phyloP scores from a whole-genome alignment of 768 basidiomycete genomes.

The Floccularia luteovirens region DNA sequence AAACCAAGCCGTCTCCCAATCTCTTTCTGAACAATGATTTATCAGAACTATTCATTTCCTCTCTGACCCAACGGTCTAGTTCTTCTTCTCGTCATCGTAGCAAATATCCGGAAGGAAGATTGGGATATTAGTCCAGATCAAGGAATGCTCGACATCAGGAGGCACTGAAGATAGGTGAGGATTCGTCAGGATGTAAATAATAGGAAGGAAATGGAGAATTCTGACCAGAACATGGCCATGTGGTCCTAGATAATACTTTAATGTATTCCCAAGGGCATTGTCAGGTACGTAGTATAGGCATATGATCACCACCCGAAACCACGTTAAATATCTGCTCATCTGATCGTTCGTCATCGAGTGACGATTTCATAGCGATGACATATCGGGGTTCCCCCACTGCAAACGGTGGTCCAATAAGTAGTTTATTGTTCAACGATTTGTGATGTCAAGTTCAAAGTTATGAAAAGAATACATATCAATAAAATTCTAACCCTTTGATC shows the following conservation, averaged over 20 bases:
- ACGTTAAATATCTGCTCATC: slow-evolving; percentile 4
- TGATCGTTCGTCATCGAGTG: slow-evolving; percentile 24
- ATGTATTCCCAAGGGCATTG: slow-evolving; percentile 41
- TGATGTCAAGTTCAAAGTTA: slow-evolving; percentile 1
- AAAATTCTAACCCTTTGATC: slow-evolving; percentile 46
- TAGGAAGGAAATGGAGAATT: not conserved
- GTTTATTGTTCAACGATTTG: slow-evolving; percentile 37
- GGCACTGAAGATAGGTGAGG: slow-evolving; percentile 63
- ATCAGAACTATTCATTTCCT: slow-evolving; percentile 55
- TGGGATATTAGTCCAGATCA: slow-evolving; percentile 75
- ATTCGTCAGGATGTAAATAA: not conserved
- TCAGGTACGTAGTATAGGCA: slow-evolving; percentile 24
- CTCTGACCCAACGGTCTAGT: slow-evolving; percentile 41
- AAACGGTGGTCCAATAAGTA: slow-evolving; percentile 65
- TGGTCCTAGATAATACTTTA: slow-evolving; percentile 75
- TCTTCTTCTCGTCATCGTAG: slow-evolving; percentile 52
- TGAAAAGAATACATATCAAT: slow-evolving; percentile 2
- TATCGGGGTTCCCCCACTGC: slow-evolving; percentile 71
- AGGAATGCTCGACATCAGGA: slow-evolving; percentile 59
- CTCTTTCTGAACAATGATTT: slow-evolving; percentile 56
- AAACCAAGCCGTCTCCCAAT: slow-evolving; percentile 93
- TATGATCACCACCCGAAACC: slow-evolving; percentile 5
- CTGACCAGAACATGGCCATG: slow-evolving; percentile 83
- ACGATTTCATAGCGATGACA: slow-evolving; percentile 38
- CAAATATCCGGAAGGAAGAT: slow-evolving; percentile 59